These are phyloP conservation scores for Talaromyces thailandensis DNA, from an alignment of 495 filamentous ascomycete species.

Conservation along the genomic window DNA sequence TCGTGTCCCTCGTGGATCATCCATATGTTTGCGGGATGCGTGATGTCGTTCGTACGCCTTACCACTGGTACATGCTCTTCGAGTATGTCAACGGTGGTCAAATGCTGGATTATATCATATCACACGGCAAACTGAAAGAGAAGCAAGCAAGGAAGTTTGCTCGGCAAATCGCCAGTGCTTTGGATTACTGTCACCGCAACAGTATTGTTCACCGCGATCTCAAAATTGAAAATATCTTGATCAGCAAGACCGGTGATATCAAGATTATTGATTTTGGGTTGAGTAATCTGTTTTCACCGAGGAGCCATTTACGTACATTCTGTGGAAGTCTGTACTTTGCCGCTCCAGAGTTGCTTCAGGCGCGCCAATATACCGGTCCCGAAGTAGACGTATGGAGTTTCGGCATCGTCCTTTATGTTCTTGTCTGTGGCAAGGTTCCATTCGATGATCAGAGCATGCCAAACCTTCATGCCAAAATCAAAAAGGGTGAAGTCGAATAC, in stretches of 20 bases:
- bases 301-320: constrained; percentile 86
- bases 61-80: constrained; percentile 99
- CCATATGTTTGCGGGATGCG: constrained; percentile 96
- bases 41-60: constrained; percentile 88
- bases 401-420: constrained; percentile 95
- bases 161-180: constrained; percentile 92
- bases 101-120: constrained; percentile 99
- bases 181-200: constrained; percentile 98
- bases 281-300: constrained; percentile 90
- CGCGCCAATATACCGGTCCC: constrained; percentile 87
- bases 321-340: constrained; percentile 98
- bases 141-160: constrained; percentile 98
- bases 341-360: constrained; percentile 88
- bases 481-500: constrained; percentile 93
- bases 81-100: constrained; percentile 99
- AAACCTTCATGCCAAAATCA: constrained; percentile 96
- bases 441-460: constrained; percentile 99
- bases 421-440: constrained; percentile 96
- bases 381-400: constrained; percentile 99
- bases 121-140: constrained; percentile 93
- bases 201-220: constrained; percentile 97
- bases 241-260: constrained; percentile 98
- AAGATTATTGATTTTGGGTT: constrained; percentile 99
- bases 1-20: constrained; percentile 89
- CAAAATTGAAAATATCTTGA: constrained; percentile 99